Evolutionary conservation across 2,329 filamentous ascomycete species (phyloP).

Genomic region (Cladosporium sp.): DNA sequence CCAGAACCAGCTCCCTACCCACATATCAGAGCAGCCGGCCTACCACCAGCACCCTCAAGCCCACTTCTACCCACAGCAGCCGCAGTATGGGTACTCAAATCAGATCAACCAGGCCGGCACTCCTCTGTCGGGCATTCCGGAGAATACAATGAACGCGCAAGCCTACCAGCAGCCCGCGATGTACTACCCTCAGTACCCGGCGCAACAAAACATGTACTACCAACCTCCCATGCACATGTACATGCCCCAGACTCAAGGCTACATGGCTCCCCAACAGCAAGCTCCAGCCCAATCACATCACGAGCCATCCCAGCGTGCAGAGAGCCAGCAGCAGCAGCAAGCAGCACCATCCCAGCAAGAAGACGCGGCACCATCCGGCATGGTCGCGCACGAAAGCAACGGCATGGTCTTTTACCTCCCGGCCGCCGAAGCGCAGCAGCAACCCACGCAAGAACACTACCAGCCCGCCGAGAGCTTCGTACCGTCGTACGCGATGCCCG

Average conservation of each 20-base stretch:
- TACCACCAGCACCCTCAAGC: conserved; percentile 50
- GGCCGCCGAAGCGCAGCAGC: conserved; percentile 34
- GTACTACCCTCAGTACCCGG: conserved; percentile 63
- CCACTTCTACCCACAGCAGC: conserved; percentile 53
- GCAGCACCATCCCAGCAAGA: not conserved
- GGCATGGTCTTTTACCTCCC: conserved; percentile 89
- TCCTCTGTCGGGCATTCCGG: conserved; percentile 87
- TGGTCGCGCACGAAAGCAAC: conserved; percentile 83
- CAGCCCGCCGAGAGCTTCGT: conserved; percentile 40
- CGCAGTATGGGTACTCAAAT: conserved; percentile 61
- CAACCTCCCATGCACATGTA: conserved; percentile 45
- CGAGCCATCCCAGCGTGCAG: not conserved
- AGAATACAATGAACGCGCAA: conserved; percentile 85
- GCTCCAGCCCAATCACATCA: conserved; percentile 33
- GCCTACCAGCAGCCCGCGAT: conserved; percentile 74
- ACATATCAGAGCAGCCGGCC: conserved; percentile 61
- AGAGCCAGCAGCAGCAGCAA: conserved; percentile 33
- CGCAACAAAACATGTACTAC: conserved; percentile 68
- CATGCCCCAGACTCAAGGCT: conserved; percentile 32
- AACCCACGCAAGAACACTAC: conserved; percentile 31
- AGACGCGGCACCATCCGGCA: conserved; percentile 48
- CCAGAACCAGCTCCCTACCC: conserved; percentile 87
- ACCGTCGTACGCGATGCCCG: conserved; percentile 38
- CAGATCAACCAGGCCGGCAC: conserved; percentile 74
- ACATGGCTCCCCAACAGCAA: conserved; percentile 32